Evolutionary conservation across 345 rosid species (phyloP), one percentile per base, ranked within the genome.

Genomic region (Bruguiera sexangula): DNA sequence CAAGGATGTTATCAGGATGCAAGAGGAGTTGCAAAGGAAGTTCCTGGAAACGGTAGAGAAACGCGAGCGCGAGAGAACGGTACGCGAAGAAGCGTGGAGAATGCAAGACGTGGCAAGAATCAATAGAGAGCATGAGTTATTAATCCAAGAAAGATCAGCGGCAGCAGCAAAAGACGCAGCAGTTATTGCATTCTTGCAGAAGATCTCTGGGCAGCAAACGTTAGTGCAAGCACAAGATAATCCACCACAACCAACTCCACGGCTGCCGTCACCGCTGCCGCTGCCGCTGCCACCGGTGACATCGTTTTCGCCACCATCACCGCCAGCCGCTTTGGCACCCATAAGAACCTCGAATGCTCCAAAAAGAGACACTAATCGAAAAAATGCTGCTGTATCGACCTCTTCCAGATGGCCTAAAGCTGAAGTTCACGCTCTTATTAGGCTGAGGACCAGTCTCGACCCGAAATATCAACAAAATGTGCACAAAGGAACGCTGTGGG

Each of bases 381-480:
- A 75, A 62, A 70, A 67, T 27, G 36, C 64, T 68, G 61, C 58
- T 76, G 75, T 79, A 67, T 22, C 83, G 50, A 83, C 88, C 60
- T 76, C 90, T 34, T 89, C 98, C 4, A 71, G 97, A 53, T 93
- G 98, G 98, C 98, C 98, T 32, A 93, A 86, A 78, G 86, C 76
- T 2, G 97, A 93, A 69, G 84, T 88, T 29, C 84, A 88, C 54
- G 97, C 91, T 6, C 83, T 93, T 69, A 93, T 93, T 62, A 77
- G 60, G 64, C 74, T 89, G 30, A 75, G 92, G 77, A 81, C 83
- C 34, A 81, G 79, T 70, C 84, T 89, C n/a, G 93, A 86, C 65
- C 58, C 56, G 30, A 81, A 83, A 75, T 87, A 89, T 75, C 85
- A 80, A 69, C 90, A 88, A 31, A 84, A 81, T 24, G 90, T 82